Evolutionary conservation across 2,329 filamentous ascomycete genomes (phyloP), one percentile per base, ranked within the genome.

Genomic region (Ilyonectria mors-panacis): DNA sequence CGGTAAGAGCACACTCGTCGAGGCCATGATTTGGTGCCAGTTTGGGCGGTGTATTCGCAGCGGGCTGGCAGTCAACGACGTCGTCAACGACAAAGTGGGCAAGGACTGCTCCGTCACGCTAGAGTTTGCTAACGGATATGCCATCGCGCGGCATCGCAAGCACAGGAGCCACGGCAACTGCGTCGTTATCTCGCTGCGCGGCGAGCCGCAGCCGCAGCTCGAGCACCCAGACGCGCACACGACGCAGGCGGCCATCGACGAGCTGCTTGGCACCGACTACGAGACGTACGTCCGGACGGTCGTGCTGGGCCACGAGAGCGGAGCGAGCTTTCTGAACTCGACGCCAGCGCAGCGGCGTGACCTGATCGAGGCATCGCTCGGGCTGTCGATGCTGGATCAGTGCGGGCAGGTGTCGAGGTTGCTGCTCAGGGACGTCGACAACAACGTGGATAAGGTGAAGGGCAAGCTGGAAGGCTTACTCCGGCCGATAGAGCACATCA

Each of bases 91-190:
- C 3, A 23, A 12, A 6, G 33, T 59, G 1, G 63, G 71, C 5
- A 71, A 68, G n/a, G 35, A 75, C 26, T 75, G 68, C 65, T 71
- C 62, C 1, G 71, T 75, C 1, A 53, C n/a, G 3, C 35, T 75
- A 0, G 69, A 72, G 5, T 75, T 75, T 12, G 57, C 65, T 12
- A 75, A 75, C 6, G 72, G 72, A 8, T 72, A 72, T 33, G 2
- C 71, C 0, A 75, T 75, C 6, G 19, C 60, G 4, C 63, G 65
- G 1, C 56, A 73, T 64, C 65, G 72, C 1, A 71, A 75, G 45
- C 66, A 74, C 35, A 71, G 66, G 9, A 37, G 1, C 1, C 3
- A 68, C 1, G 8, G 51, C 3, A 70, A 75, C 10, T 66, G 71
- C 6, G 54, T 73, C 12, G 5, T 75, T 1, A 21, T 75, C 10